Percentiles rank a stretch among this genome's conserved stretches.
These are phyloP conservation scores for Polymyxa betae DNA, from an alignment of 208 protist species.

Conservation along the genomic window DNA sequence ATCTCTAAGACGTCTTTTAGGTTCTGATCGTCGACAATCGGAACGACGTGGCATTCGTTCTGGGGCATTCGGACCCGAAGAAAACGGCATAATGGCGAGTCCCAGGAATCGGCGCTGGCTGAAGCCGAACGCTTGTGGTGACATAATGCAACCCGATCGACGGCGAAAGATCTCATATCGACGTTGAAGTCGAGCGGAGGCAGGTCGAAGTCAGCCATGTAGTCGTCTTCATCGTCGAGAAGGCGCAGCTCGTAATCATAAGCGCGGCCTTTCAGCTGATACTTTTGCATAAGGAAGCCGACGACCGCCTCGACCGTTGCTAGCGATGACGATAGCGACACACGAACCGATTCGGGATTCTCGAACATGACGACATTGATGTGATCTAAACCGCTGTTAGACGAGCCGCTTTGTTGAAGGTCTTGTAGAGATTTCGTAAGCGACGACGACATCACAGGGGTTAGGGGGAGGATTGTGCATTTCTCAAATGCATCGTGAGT, in stretches of 20 bases:
- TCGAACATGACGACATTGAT: neutral
- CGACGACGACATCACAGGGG: neutral
- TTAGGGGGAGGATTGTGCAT: neutral
- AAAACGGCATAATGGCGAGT: constrained; percentile 12
- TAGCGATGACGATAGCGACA: neutral
- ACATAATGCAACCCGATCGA: neutral
- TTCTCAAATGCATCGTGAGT: neutral
- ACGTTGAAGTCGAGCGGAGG: constrained; percentile 12
- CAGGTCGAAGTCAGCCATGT: constrained; percentile 23
- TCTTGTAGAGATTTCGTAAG: neutral
- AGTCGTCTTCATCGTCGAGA: constrained; percentile 6
- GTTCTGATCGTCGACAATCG: neutral
- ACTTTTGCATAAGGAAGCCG: neutral
- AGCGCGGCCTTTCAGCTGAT: neutral
- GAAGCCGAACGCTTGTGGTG: neutral
- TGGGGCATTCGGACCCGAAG: constrained; percentile 1
- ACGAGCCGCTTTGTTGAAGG: neutral
- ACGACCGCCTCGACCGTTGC: neutral
- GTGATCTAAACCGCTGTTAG: neutral
- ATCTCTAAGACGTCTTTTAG: neutral
- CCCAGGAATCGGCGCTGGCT: constrained; percentile 26
- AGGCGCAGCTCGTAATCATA: neutral
- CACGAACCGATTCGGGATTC: neutral
- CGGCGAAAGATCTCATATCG: constrained; percentile 11
- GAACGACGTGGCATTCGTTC: constrained; percentile 47